Conservation (phyloP, 1,284 basidiomycete genomes). For the Cryptococcus sp. region DNA sequence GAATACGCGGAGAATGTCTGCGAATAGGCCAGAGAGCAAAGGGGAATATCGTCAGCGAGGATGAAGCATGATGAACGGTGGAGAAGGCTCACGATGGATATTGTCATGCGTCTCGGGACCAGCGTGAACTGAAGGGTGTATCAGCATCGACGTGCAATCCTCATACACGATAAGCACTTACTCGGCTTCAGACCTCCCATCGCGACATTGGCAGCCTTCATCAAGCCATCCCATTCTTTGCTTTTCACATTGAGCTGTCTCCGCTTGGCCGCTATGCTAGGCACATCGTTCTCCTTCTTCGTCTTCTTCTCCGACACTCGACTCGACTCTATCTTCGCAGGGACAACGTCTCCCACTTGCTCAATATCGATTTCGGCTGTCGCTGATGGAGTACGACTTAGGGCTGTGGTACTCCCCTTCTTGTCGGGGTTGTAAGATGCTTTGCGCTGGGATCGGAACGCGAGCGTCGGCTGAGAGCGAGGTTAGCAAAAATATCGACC, state of each 20-base stretch:
- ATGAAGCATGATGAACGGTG: not conserved
- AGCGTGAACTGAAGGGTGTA: constrained; percentile 33
- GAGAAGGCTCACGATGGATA: constrained; percentile 42
- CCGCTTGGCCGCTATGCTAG: not conserved
- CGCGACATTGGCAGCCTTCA: constrained; percentile 57
- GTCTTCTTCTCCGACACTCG: not conserved
- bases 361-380: not conserved
- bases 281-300: constrained; percentile 3
- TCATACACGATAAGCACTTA: constrained; percentile 53
- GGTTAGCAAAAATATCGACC: not conserved
- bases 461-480: constrained; percentile 14
- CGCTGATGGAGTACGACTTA: too few relatives aligned
- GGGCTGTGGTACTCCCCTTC: too few relatives aligned
- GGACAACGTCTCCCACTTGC: not conserved
- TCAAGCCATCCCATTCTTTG: constrained; percentile 61
- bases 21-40: constrained; percentile 17
- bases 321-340: not conserved
- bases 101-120: constrained; percentile 46
- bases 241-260: constrained; percentile 17
- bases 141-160: constrained; percentile 2
- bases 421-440: constrained; percentile 5
- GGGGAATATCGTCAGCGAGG: not conserved
- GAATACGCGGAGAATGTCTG: constrained; percentile 75
- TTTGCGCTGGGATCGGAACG: constrained; percentile 22
- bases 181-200: constrained; percentile 64